Base-by-base conservation (phyloP, 1,139 yeast genomes). In the Taphrina confusa region DNA sequence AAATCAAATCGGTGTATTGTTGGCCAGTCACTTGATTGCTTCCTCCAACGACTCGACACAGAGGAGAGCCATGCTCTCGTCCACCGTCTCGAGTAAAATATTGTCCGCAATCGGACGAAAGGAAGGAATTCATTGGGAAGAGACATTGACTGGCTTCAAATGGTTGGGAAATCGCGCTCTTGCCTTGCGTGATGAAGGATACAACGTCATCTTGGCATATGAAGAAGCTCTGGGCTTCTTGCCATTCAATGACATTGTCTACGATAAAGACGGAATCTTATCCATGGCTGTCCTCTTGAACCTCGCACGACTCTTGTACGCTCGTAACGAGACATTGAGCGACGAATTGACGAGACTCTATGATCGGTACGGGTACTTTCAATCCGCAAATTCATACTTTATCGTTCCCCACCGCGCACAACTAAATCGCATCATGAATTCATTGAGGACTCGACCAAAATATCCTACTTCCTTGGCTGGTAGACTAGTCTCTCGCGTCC, bases 181-280 rank as follows among this genome's bases (percentile, higher is more conserved):
- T 36, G 87, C 84, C 25, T 75, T 87, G 61, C 89, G 85, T 65
- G 66, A 70, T 0, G 72, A 80, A 42, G 96, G 95, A 0, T 82
- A 70, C 67, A 67, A 60, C 4, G 96, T 91, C 1, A 95, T 96
- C 0, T 89, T 90, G 75, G 97, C 88, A 0, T 92, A 81, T 70
- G 98, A 92, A 71, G 98, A 92, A 70, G 97, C 97, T 3, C 86
- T 92, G 66, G 98, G 98, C 2, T 92, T 83, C 74, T 89, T 92
- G 97, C 88, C 90, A 68, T 37, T 22, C 42, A 55, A 55, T 27
- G 76, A 81, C 25, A 77, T 82, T n/a, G 88, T 87, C 49, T 89
- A 87, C 71, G 98, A 92, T 70, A 92, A 92, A 72, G 98, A 92
- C 70, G 98, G 98, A 0, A 80, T 92, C 25, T 76, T 90, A 30